These are phyloP conservation scores for Candida maltosa DNA, from an alignment of 805 yeast species.

Conservation along the genomic window DNA sequence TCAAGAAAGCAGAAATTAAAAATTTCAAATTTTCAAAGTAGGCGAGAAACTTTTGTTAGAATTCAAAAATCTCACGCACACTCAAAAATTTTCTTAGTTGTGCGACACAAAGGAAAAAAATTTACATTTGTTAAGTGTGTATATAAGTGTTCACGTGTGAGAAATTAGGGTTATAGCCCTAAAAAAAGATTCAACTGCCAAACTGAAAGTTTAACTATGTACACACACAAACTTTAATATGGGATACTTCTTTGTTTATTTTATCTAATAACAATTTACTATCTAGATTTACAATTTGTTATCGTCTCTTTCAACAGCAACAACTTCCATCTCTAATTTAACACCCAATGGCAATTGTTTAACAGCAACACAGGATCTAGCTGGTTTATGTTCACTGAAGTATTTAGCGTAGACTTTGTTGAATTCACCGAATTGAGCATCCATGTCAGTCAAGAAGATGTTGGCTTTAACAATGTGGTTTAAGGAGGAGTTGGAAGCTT, in stretches of 20 bases:
- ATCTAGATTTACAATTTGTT: constrained; percentile 8
- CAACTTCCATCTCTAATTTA: constrained; percentile 85
- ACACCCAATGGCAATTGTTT: constrained; percentile 85
- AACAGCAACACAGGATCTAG: constrained; percentile 97
- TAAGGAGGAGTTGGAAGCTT: constrained; percentile 80
- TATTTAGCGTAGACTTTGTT: constrained; percentile 81
- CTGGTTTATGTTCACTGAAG: constrained; percentile 81
- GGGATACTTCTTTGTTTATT: too few species aligned
- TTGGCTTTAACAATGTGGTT: constrained; percentile 85
- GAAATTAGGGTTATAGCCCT: too few species aligned
- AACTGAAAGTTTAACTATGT: too few species aligned
- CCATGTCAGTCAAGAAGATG: constrained; percentile 88
- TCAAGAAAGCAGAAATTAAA: constrained; percentile 5
- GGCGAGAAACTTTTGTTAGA: constrained; percentile 1
- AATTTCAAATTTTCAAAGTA: constrained; percentile 1
- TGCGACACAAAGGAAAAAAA: too few species aligned
- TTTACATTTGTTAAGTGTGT: too few species aligned
- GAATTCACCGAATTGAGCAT: constrained; percentile 70
- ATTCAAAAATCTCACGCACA: too few species aligned
- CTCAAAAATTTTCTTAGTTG: too few species aligned
- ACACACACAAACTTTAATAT: background rate
- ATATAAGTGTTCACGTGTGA: too few species aligned
- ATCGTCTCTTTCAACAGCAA: constrained; percentile 67
- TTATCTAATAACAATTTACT: background rate
- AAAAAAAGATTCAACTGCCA: too few species aligned